These are phyloP conservation scores for Citrus sp. DNA, from an alignment of 345 rosid genomes.

Conservation along the genomic window DNA sequence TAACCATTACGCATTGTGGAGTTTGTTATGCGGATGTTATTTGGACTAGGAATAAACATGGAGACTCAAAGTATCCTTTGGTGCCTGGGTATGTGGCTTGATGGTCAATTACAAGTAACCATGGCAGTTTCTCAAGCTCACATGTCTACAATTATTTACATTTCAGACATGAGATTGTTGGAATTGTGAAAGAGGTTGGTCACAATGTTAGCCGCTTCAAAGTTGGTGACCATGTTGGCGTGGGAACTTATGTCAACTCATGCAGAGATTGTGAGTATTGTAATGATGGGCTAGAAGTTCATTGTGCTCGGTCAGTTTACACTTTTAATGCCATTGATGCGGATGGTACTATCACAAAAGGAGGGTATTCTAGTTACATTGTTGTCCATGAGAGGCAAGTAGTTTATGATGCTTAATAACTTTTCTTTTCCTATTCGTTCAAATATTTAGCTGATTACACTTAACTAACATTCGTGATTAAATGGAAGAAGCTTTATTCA, in stretches of 20 bases:
- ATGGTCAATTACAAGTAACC: not conserved
- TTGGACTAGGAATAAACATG: slow-evolving; percentile 65
- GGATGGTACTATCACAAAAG: slow-evolving; percentile 78
- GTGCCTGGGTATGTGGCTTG: slow-evolving; percentile 73
- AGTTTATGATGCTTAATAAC: not conserved
- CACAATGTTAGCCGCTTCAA: slow-evolving; percentile 56
- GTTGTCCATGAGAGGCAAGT: slow-evolving; percentile 72
- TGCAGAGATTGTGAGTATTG: slow-evolving; percentile 80
- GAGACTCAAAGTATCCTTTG: slow-evolving; percentile 71
- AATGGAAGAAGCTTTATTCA: not conserved
- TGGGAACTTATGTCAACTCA: slow-evolving; percentile 84
- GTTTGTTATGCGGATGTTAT: slow-evolving; percentile 82
- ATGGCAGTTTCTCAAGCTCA: slow-evolving; percentile 10
- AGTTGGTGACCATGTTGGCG: slow-evolving; percentile 83
- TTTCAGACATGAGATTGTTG: slow-evolving; percentile 82
- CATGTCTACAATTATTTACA: not conserved
- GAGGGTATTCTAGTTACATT: slow-evolving; percentile 78
- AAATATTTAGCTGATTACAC: not conserved
- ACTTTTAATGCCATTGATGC: slow-evolving; percentile 71
- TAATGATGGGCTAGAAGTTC: slow-evolving; percentile 45
- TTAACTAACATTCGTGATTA: not conserved
- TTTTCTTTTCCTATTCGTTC: not conserved
- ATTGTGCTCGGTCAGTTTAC: slow-evolving; percentile 45
- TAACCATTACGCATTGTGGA: slow-evolving; percentile 86
- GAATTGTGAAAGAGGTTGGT: slow-evolving; percentile 79